A percentile compares a stretch with the other conserved stretches of the same genome.
Evolutionary conservation across 2,329 filamentous ascomycete genomes (phyloP).

Genomic region (Colletotrichum liriopes): DNA sequence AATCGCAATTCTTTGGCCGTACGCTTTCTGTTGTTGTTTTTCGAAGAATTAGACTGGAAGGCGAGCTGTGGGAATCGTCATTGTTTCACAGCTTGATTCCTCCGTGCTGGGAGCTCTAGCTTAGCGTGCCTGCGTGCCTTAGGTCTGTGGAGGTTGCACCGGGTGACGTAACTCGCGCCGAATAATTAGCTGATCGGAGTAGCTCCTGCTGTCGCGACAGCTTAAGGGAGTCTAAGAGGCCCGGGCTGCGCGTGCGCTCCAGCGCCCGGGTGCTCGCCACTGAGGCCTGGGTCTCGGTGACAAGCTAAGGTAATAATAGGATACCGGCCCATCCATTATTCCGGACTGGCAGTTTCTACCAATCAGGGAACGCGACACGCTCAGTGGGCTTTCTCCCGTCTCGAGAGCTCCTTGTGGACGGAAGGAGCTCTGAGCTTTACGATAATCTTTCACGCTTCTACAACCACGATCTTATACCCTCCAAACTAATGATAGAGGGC

Average conservation of each 20-base stretch:
- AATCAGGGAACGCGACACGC: conserved; percentile 26
- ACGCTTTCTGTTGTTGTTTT: conserved; percentile 26
- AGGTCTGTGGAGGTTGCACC: conserved; percentile 14
- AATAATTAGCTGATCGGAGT: background rate
- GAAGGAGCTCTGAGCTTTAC: conserved; percentile 25
- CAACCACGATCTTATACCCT: conserved; percentile 7
- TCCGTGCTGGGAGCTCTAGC: conserved; percentile 30
- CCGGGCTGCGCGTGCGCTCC: conserved; percentile 3
- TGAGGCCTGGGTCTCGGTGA: background rate
- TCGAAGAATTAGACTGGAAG: conserved; percentile 3
- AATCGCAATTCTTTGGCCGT: background rate
- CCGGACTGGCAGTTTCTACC: background rate
- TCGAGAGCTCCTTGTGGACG: conserved; percentile 20
- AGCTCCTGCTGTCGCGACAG: background rate
- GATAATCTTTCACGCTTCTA: conserved; percentile 11
- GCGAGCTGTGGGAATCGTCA: conserved; percentile 26
- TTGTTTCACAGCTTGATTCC: conserved; percentile 33
- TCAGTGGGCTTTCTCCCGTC: conserved; percentile 5
- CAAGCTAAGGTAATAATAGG: background rate
- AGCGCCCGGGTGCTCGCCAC: conserved; percentile 4
- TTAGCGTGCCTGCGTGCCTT: conserved; percentile 34
- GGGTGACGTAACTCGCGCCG: conserved; percentile 19
- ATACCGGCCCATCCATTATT: conserved; percentile 15
- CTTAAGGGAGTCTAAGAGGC: background rate
- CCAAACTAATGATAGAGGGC: conserved; percentile 35